A percentile compares a stretch with the other conserved stretches of the same genome.
phyloP scores from a whole-genome alignment of 345 rosid genomes.

The Balakata baccata region DNA sequence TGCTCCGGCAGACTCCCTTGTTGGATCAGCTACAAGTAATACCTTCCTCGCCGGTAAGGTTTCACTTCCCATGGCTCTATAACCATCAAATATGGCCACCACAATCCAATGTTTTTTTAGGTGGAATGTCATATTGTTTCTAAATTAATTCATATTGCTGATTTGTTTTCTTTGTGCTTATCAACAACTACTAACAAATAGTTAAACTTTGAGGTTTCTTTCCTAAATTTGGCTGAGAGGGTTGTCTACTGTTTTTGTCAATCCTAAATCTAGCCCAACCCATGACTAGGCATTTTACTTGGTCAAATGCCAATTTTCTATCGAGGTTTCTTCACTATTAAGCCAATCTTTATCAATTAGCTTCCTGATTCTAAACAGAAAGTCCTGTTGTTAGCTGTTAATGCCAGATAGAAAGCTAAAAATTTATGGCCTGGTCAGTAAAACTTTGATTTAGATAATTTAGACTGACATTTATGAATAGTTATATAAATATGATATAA shows the following conservation, averaged over 20 bases:
- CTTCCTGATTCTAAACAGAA: too few relatives aligned
- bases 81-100: neutral
- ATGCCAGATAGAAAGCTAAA: too few relatives aligned
- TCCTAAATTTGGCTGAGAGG: conserved; percentile 7
- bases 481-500: too few relatives aligned
- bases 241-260: neutral
- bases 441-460: too few relatives aligned
- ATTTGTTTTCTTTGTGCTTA: neutral
- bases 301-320: conserved; percentile 13
- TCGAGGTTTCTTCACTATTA: neutral
- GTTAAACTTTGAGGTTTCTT: neutral
- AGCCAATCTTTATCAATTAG: neutral
- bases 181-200: conserved; percentile 4
- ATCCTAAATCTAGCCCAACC: conserved; percentile 18
- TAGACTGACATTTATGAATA: too few relatives aligned
- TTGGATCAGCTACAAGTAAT: conserved; percentile 70
- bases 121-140: neutral
- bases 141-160: neutral
- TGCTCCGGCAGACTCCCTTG: conserved; percentile 64
- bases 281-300: neutral
- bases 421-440: too few relatives aligned
- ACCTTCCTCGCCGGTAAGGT: conserved; percentile 43
- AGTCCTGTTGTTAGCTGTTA: too few relatives aligned
- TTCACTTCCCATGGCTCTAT: conserved; percentile 28
- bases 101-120: neutral